phyloP scores from a whole-genome alignment of 2,329 filamentous ascomycete species.

The Calonectria montana region DNA sequence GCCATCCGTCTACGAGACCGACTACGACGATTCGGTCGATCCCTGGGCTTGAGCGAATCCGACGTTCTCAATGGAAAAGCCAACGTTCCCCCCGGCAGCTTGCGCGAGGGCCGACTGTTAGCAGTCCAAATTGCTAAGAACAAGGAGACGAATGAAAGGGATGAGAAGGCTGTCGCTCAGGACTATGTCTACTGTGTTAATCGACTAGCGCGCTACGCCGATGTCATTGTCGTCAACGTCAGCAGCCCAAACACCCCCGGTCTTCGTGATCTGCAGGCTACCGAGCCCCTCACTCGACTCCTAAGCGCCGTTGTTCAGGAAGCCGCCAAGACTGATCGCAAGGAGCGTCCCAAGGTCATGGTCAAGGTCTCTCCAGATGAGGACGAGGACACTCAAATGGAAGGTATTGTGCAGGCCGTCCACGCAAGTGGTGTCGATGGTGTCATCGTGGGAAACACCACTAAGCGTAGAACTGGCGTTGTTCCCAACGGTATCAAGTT shows the following conservation, averaged over 20 bases:
- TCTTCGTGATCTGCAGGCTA: conserved; percentile 85
- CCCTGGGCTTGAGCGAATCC: conserved; percentile 76
- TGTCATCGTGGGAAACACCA: conserved; percentile 97
- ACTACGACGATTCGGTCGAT: conserved; percentile 80
- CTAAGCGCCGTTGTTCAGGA: conserved; percentile 85
- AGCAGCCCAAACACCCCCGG: conserved; percentile 97
- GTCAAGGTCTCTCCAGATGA: conserved; percentile 98
- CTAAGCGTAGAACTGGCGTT: conserved; percentile 80
- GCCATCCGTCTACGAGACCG: conserved; percentile 82
- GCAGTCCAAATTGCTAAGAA: conserved; percentile 98
- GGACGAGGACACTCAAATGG: conserved; percentile 84
- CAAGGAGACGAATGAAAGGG: conserved; percentile 86
- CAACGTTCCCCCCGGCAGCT: conserved; percentile 83
- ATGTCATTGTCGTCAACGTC: conserved; percentile 98
- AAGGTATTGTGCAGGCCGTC: conserved; percentile 89
- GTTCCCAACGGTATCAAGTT: conserved; percentile 75
- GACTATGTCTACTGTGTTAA: conserved; percentile 92
- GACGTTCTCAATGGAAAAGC: conserved; percentile 82
- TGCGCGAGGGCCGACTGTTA: conserved; percentile 80
- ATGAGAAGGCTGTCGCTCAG: conserved; percentile 83
- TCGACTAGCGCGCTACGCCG: conserved; percentile 85
- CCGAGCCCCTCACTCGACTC: conserved; percentile 84
- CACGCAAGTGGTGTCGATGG: conserved; percentile 89
- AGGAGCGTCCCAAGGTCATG: conserved; percentile 80
- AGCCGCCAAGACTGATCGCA: conserved; percentile 75